Evolutionary conservation across 306 rosid genomes (phyloP).

Genomic region (Castanea mollissima): DNA sequence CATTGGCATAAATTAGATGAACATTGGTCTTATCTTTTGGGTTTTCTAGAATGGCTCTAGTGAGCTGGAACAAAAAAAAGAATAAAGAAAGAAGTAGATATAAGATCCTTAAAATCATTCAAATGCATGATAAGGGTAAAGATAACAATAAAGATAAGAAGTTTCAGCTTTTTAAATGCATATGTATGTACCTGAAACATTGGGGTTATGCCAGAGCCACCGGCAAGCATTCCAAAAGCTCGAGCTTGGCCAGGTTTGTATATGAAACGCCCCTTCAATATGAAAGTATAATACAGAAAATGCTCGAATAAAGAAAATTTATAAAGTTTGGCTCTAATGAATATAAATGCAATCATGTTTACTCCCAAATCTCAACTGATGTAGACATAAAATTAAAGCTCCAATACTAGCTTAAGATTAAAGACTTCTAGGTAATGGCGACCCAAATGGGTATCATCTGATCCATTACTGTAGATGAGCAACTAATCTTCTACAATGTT

Average conservation of each 20-base stretch:
- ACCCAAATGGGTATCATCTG: background rate
- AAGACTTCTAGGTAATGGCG: background rate
- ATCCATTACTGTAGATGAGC: background rate
- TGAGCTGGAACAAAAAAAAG: conserved; percentile 37
- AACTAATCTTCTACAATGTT: too few species aligned
- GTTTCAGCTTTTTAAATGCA: background rate
- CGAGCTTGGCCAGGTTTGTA: conserved; percentile 60
- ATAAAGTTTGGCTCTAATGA: background rate
- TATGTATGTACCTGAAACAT: conserved; percentile 69
- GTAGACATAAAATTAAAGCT: background rate
- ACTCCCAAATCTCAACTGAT: background rate
- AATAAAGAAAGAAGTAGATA: background rate
- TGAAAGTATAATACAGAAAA: background rate
- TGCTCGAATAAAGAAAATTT: background rate
- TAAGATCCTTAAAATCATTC: background rate
- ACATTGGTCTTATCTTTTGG: conserved; percentile 57
- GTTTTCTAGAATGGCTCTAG: conserved; percentile 69
- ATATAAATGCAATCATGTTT: background rate
- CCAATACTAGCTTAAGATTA: background rate
- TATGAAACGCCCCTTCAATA: conserved; percentile 63
- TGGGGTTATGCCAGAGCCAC: conserved; percentile 86
- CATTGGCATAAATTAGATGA: conserved; percentile 65
- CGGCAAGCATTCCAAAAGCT: conserved; percentile 80
- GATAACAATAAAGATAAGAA: background rate
- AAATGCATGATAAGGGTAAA: background rate